Evolutionary conservation across 140 eudicot genomes (phyloP).

Genomic region (Cichorium intybus): DNA sequence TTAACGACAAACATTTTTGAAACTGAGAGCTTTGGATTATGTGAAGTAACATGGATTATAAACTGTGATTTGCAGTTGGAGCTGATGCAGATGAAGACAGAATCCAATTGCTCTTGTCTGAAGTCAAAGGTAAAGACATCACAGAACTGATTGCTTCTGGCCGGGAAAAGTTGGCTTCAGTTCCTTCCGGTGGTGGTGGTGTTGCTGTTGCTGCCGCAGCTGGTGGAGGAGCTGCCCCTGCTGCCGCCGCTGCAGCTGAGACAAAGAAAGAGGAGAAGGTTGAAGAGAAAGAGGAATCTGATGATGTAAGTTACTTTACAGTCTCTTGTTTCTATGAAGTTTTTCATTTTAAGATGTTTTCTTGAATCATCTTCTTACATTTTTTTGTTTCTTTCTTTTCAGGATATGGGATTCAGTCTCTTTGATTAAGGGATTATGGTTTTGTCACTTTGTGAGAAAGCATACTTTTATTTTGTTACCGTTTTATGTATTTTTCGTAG

Average conservation of each 20-base stretch:
- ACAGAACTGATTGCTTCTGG: conserved; percentile 76
- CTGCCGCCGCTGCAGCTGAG: conserved; percentile 59
- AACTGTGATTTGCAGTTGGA: conserved; percentile 48
- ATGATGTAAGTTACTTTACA: conserved; percentile 36
- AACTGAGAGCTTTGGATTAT: too few species aligned
- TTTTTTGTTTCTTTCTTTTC: not conserved
- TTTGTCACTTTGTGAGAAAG: not conserved
- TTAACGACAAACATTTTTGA: too few species aligned
- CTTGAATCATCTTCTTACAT: not conserved
- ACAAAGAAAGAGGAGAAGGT: conserved; percentile 70
- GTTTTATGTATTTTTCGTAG: conserved; percentile 7
- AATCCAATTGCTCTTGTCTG: conserved; percentile 50
- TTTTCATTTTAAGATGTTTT: not conserved
- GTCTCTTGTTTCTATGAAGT: not conserved
- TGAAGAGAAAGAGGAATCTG: conserved; percentile 74
- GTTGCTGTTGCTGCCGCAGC: conserved; percentile 46
- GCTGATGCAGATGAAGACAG: conserved; percentile 70
- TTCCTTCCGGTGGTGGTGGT: conserved; percentile 72
- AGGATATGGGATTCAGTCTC: conserved; percentile 39
- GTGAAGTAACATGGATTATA: not conserved
- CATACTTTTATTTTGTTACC: conserved; percentile 7
- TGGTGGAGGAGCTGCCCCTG: conserved; percentile 47
- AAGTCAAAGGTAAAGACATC: conserved; percentile 63
- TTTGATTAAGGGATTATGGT: conserved; percentile 25
- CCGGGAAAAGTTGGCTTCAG: conserved; percentile 72